Base-by-base conservation (phyloP, 257 asterid species). In the Fraxinus cuspidata region DNA sequence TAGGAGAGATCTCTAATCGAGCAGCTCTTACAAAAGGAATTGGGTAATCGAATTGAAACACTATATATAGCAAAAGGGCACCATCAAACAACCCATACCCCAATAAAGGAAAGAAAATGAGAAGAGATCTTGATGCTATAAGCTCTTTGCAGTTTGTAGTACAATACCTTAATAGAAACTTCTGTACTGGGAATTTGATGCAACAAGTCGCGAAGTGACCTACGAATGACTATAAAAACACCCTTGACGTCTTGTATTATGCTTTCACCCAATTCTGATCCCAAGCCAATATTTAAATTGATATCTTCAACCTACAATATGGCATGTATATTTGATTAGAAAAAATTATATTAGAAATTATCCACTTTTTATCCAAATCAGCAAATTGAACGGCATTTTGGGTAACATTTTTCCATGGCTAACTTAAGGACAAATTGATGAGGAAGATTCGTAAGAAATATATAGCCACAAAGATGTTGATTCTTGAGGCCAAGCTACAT, bases 181-280 rank as follows among this genome's bases (percentile, higher is more conserved):
- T 93, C 99, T 68, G 85, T 72, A 76, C 87, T 86, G 7, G 99
- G 97, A 82, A 90, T 66, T 83, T 90, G 91, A 89, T 88, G 98
- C 74, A 84, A 74, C 81, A 95, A 83, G 86, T 95, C 99, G 69
- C 99, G 94, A 23, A 95, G 97, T 6, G 99, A 83, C 87, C 98
- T 89, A 82, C 76, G 88, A 80, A 91, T 93, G 80, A 88, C 82
- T 70, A 95, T 76, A 64, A 94, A 87, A 82, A 93, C 86, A 70
- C 99, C 99, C 87, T 89, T 90, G 81, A 95, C 97, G 78, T 89
- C 88, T 83, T 88, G 91, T 83, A 95, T 87, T 81, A 95, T 93
- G 84, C 96, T 95, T 83, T 93, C 98, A 64, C 99, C 96, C 85
- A 93, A 81, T 78, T 88, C 94, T 74, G 93, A 84, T 58, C 92